Evolutionary conservation across 2,329 filamentous ascomycete species (phyloP).

Genomic region (Ilyonectria robusta): DNA sequence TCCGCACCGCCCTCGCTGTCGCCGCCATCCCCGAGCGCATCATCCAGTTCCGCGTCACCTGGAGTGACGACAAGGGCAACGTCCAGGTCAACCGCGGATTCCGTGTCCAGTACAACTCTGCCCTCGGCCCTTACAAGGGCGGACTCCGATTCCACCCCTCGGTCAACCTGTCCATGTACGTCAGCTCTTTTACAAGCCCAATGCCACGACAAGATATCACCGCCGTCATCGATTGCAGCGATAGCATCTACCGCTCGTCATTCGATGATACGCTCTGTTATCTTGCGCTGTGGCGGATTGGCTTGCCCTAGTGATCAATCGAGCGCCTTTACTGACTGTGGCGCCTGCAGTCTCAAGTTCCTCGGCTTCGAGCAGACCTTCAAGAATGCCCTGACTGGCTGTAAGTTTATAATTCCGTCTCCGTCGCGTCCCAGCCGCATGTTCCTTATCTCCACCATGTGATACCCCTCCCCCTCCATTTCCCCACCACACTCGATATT

Average conservation of each 20-base stretch:
- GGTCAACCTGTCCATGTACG: conserved; percentile 79
- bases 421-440: conserved; percentile 4
- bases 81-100: conserved; percentile 95
- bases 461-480: neutral
- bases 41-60: conserved; percentile 97
- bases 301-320: conserved; percentile 10
- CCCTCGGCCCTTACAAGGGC: conserved; percentile 97
- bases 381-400: conserved; percentile 98
- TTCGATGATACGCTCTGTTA: conserved; percentile 9
- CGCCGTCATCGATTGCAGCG: conserved; percentile 2
- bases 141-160: conserved; percentile 95
- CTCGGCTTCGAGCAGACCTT: conserved; percentile 99
- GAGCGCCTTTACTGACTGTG: conserved; percentile 32
- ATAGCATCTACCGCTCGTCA: neutral
- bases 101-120: conserved; percentile 98
- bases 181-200: conserved; percentile 4
- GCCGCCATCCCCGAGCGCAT: conserved; percentile 93
- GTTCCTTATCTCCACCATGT: conserved; percentile 25
- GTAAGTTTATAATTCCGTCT: conserved; percentile 67
- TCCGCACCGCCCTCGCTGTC: conserved; percentile 90
- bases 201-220: conserved; percentile 10
- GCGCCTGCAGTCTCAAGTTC: conserved; percentile 80
- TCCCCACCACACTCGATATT: conserved; percentile 1
- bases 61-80: conserved; percentile 94
- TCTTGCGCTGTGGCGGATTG: conserved; percentile 11